A percentile compares a stretch with the other conserved stretches of the same genome.
These are phyloP conservation scores for Ensete glaucum DNA, from an alignment of 176 grass and related monocot genomes.

Conservation along the genomic window DNA sequence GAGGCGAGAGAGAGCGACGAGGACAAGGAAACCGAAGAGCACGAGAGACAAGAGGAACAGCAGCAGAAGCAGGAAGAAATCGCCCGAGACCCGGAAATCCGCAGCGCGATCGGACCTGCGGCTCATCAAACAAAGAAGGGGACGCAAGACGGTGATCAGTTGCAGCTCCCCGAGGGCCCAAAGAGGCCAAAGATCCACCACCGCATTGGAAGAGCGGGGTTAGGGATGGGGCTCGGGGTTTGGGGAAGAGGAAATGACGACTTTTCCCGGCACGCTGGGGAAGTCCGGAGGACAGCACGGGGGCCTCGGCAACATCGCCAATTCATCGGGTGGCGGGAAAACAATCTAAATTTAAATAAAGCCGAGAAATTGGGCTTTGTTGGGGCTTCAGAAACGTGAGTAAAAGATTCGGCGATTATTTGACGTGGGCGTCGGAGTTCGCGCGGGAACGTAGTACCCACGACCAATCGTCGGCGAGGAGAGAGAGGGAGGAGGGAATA, in stretches of 20 bases:
- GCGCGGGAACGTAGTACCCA: too few relatives aligned
- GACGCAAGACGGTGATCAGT: not conserved
- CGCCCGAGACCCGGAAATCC: conserved; percentile 8
- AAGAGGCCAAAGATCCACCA: not conserved
- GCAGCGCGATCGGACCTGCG: conserved; percentile 13
- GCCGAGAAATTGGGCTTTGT: not conserved
- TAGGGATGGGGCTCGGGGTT: not conserved
- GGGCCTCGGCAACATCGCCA: not conserved
- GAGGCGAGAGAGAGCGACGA: not conserved
- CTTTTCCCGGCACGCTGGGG: not conserved
- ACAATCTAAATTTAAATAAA: not conserved
- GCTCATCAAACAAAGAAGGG: conserved; percentile 1
- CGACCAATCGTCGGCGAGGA: too few relatives aligned
- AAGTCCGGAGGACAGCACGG: not conserved
- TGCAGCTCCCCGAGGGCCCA: not conserved
- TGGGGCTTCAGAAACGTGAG: not conserved
- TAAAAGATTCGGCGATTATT: not conserved
- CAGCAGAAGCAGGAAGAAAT: conserved; percentile 16
- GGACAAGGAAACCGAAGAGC: not conserved
- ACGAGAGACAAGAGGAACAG: conserved; percentile 4
- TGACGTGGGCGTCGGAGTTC: too few relatives aligned
- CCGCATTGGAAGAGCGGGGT: not conserved
- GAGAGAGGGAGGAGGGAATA: too few relatives aligned
- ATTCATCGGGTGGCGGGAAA: not conserved
- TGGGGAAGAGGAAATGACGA: conserved; percentile 3